Evolutionary conservation across 192 early-diverging fungal genomes (phyloP).

Genomic region (Backusella psychrophila): DNA sequence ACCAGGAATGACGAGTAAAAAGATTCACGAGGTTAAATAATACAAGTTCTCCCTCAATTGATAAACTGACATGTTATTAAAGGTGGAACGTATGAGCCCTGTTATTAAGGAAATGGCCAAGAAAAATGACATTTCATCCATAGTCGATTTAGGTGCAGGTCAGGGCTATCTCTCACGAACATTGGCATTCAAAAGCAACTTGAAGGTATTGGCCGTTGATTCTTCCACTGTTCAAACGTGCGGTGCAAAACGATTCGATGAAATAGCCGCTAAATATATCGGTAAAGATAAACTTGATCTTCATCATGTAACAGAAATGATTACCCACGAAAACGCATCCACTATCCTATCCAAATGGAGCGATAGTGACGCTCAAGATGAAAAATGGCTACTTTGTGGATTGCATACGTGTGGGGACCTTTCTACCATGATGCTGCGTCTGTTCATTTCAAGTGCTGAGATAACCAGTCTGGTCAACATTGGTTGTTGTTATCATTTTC

Average conservation of each 20-base stretch:
- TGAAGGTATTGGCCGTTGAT: slow-evolving; percentile 69
- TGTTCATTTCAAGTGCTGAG: slow-evolving; percentile 56
- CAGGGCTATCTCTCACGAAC: slow-evolving; percentile 73
- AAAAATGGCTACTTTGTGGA: slow-evolving; percentile 72
- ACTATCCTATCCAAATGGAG: slow-evolving; percentile 35
- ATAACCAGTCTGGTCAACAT: slow-evolving; percentile 58
- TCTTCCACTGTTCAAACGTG: slow-evolving; percentile 67
- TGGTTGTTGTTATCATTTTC: slow-evolving; percentile 85
- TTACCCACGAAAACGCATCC: slow-evolving; percentile 41
- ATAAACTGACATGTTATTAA: neutral
- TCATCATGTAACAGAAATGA: slow-evolving; percentile 47
- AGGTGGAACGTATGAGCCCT: slow-evolving; percentile 51
- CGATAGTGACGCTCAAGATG: neutral
- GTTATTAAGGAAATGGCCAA: slow-evolving; percentile 56
- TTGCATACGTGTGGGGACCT: slow-evolving; percentile 86
- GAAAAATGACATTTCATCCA: slow-evolving; percentile 38
- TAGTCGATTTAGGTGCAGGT: slow-evolving; percentile 76
- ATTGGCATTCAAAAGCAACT: slow-evolving; percentile 62
- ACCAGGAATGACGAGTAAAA: slow-evolving; percentile 74
- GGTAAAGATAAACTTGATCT: slow-evolving; percentile 25
- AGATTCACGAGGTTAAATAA: slow-evolving; percentile 57
- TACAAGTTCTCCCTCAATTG: neutral
- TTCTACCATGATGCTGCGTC: slow-evolving; percentile 64
- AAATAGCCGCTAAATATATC: slow-evolving; percentile 38
- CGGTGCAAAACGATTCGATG: slow-evolving; percentile 64